A percentile compares a stretch with the other conserved stretches of the same genome.
phyloP scores from a whole-genome alignment of 306 rosid genomes.

The Canavalia ensiformis region DNA sequence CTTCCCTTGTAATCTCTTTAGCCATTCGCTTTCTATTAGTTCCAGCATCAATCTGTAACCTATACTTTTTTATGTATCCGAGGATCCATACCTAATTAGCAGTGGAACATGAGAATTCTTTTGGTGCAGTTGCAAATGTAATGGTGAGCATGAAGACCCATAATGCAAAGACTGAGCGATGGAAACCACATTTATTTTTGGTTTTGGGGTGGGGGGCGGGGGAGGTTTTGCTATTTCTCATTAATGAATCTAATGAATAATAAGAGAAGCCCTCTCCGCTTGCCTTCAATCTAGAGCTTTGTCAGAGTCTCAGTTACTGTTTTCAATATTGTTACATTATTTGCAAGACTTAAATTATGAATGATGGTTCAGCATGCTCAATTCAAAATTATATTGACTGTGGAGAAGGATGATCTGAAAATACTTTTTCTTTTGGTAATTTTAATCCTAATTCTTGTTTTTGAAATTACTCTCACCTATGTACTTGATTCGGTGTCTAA shows the following conservation, averaged over 20 bases:
- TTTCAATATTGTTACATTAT: background rate
- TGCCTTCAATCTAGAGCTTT: background rate
- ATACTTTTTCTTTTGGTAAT: background rate
- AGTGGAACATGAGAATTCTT: background rate
- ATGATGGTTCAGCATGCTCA: slow-evolving; percentile 9
- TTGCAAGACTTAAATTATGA: background rate
- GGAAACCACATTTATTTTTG: background rate
- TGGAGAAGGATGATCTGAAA: slow-evolving; percentile 2
- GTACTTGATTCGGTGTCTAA: background rate
- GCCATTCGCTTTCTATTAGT: background rate
- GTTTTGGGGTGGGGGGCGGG: background rate
- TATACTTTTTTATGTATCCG: background rate
- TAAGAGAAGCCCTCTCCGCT: background rate
- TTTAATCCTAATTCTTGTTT: background rate
- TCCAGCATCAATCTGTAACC: background rate
- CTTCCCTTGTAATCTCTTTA: background rate
- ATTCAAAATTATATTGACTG: background rate
- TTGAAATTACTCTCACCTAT: slow-evolving; percentile 8
- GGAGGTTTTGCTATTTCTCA: background rate
- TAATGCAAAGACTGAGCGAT: background rate
- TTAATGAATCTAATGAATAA: slow-evolving; percentile 1
- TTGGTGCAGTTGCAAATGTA: background rate
- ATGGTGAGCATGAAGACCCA: background rate
- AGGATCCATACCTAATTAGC: background rate
- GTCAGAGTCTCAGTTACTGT: background rate